Evolutionary conservation across 192 early-diverging fungal genomes (phyloP), one percentile per base, ranked within the genome.

Genomic region (Podila clonocystis): DNA sequence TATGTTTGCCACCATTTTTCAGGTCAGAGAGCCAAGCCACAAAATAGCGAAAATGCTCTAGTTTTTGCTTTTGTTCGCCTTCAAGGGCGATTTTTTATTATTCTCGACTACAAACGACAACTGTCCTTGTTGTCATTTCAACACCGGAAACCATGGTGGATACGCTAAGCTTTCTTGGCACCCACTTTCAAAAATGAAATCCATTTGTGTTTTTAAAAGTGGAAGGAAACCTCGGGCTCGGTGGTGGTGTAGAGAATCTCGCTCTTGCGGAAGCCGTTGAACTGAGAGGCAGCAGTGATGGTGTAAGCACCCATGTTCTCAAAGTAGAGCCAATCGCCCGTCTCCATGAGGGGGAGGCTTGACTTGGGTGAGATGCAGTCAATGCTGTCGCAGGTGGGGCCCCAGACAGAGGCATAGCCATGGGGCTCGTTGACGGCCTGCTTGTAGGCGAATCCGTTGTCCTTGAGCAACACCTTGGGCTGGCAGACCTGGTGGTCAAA

Each of bases 291-390:
- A 9, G 97, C 97, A 77, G 90, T 90, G 63, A 93, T 87, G 65
- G 97, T 99, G 82, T 99, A 99, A 7, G 97, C 97, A 36, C 97
- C 97, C 97, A 99, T 99, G 74, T 91, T 82, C 62, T 95, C 91
- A 76, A 94, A 98, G 73, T 91, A 90, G 45, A 99, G 85, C 97
- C 97, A 99, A 85, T 99, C 97, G 58, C 97, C 97, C 58, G 95
- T 89, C 52, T 94, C 86, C 78, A 99, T 87, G 72, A 93, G 91
- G 36, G 96, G 96, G 62, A 99, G 87, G 66, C 62, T 73, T 13
- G 85, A 82, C 28, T 89, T 82, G 29, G 89, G 84, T 72, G 86
- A 89, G 65, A 99, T 91, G 83, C 94, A 96, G 88, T 99, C 97
- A 68, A 98, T 96, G 20, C 95, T 97, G 86, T 99, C 97, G 84